Evolutionary conservation across 1,139 yeast genomes (phyloP).

Genomic region (Candida sp.): DNA sequence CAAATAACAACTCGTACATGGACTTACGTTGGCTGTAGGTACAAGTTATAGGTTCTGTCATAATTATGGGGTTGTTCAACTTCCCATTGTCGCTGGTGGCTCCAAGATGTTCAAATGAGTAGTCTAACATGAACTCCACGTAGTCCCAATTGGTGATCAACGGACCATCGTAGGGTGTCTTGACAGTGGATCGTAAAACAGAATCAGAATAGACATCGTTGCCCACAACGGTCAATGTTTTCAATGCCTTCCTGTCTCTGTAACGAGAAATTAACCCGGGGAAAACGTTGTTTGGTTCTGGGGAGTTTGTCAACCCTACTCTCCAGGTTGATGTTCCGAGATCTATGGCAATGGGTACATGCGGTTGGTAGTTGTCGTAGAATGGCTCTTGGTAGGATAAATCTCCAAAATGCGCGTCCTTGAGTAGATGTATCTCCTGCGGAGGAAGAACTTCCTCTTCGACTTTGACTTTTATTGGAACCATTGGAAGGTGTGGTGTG

Average conservation of each 20-base stretch:
- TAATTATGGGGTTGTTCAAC: slow-evolving; percentile 79
- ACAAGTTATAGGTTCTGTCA: slow-evolving; percentile 79
- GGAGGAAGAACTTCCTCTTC: slow-evolving; percentile 45
- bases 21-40: slow-evolving; percentile 71
- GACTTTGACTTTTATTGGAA: slow-evolving; percentile 23
- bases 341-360: slow-evolving; percentile 81
- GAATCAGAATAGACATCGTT: slow-evolving; percentile 79
- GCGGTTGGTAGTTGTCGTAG: slow-evolving; percentile 51
- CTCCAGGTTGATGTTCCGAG: slow-evolving; percentile 75
- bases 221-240: slow-evolving; percentile 77
- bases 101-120: slow-evolving; percentile 78
- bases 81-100: slow-evolving; percentile 56
- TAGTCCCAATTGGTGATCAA: slow-evolving; percentile 93
- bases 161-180: slow-evolving; percentile 87
- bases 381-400: slow-evolving; percentile 49
- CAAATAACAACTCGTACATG: slow-evolving; percentile 84
- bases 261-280: slow-evolving; percentile 74
- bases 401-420: slow-evolving; percentile 37
- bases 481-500: slow-evolving; percentile 13
- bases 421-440: slow-evolving; percentile 51
- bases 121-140: slow-evolving; percentile 82
- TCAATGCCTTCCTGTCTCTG: slow-evolving; percentile 75
- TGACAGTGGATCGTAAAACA: slow-evolving; percentile 67
- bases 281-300: slow-evolving; percentile 66
- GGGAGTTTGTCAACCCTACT: slow-evolving; percentile 66